Conservation (phyloP, 768 basidiomycete genomes). For the Hypsizygus marmoreus region DNA sequence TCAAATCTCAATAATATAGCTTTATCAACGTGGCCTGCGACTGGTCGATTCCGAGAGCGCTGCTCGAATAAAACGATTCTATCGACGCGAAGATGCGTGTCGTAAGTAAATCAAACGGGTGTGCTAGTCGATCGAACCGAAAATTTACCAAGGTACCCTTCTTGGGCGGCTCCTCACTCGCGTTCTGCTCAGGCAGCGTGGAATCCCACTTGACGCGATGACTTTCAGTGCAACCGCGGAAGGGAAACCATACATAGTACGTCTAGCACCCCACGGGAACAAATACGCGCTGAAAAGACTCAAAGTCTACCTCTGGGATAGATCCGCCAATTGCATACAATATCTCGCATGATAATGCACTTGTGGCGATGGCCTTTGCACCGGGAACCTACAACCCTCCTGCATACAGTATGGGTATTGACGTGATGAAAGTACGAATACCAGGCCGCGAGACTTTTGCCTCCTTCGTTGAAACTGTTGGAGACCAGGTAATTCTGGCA, state of each 20-base stretch:
- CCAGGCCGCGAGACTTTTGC: constrained; percentile 58
- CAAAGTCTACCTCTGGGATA: constrained; percentile 44
- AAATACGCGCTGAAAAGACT: no score
- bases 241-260: constrained; percentile 78
- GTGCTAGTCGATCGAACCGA: constrained; percentile 2
- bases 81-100: constrained; percentile 74
- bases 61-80: constrained; percentile 63
- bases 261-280: no score
- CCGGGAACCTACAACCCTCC: constrained; percentile 42
- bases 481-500: constrained; percentile 55
- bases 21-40: constrained; percentile 61
- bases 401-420: constrained; percentile 70
- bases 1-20: constrained; percentile 36
- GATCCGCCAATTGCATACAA: constrained; percentile 74
- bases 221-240: constrained; percentile 56
- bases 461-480: constrained; percentile 64
- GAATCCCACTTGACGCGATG: constrained; percentile 48
- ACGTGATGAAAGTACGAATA: constrained; percentile 77
- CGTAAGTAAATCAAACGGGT: constrained; percentile 42
- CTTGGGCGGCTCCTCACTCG: constrained; percentile 76
- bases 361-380: constrained; percentile 70
- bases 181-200: constrained; percentile 60
- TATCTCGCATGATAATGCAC: constrained; percentile 76
- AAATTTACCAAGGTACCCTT: constrained; percentile 56
- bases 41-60: constrained; percentile 60